Percentiles rank a stretch among this genome's conserved stretches.
Conservation (phyloP, 2,329 filamentous ascomycete genomes). For the Neofusicoccum sp. region DNA sequence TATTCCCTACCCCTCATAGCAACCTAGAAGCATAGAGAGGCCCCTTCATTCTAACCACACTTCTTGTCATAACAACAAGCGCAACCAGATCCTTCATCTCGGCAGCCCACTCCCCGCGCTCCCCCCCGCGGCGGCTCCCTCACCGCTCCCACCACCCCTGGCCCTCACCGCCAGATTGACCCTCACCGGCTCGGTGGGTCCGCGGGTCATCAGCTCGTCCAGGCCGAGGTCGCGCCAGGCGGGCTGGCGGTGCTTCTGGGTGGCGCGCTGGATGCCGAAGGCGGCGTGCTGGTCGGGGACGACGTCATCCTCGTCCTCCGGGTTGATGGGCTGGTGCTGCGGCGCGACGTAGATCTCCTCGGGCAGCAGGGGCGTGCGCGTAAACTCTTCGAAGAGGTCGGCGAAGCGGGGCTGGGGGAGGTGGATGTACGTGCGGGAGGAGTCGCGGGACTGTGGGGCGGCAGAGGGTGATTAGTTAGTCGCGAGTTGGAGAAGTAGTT, state of each 20-base stretch:
- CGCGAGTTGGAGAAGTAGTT: background rate
- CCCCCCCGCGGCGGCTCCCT: background rate
- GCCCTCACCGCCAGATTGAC: conserved; percentile 8
- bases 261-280: conserved; percentile 80
- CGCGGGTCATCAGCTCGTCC: conserved; percentile 66
- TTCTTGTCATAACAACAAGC: background rate
- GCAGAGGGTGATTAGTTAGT: conserved; percentile 15
- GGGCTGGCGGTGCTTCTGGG: conserved; percentile 67
- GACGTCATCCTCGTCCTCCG: conserved; percentile 84
- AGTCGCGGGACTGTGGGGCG: conserved; percentile 62
- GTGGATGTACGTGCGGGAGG: conserved; percentile 71
- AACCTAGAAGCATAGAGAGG: too few species aligned
- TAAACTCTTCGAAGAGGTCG: conserved; percentile 69
- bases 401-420: conserved; percentile 69
- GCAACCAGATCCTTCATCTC: background rate
- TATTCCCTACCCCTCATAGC: too few species aligned
- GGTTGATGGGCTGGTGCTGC: conserved; percentile 77
- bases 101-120: conserved; percentile 18
- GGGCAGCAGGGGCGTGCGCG: conserved; percentile 37
- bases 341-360: conserved; percentile 82
- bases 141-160: conserved; percentile 10
- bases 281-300: conserved; percentile 86
- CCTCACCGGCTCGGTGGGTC: conserved; percentile 42
- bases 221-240: conserved; percentile 79
- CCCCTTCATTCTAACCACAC: background rate